Evolutionary conservation across 371 early-diverging fungal genomes (phyloP).

Genomic region (Dinochytrium kinnereticum): DNA sequence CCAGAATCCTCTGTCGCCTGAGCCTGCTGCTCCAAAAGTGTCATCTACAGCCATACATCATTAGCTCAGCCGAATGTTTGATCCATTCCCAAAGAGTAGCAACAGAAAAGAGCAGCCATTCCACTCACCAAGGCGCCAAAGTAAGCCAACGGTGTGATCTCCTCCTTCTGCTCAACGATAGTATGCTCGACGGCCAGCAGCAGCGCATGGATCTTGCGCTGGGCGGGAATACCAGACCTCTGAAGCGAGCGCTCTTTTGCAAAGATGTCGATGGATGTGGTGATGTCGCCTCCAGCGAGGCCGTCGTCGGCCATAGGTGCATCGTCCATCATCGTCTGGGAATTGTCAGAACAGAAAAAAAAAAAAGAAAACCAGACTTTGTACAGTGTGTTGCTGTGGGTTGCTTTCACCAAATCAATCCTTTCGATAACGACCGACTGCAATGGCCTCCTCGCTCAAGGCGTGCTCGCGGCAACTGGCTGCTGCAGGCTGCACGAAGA

Average conservation of each 20-base stretch:
- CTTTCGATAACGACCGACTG: too few species aligned
- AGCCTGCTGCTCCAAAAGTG: conserved; percentile 75
- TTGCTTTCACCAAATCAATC: too few species aligned
- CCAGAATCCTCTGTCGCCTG: conserved; percentile 22
- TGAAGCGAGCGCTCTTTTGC: conserved; percentile 1
- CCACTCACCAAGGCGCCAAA: conserved; percentile 81
- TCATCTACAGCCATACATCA: conserved; percentile 39
- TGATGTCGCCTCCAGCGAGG: too few species aligned
- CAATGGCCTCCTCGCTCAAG: too few species aligned
- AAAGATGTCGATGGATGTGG: background rate
- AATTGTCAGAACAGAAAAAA: conserved; percentile 9
- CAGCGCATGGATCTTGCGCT: conserved; percentile 44
- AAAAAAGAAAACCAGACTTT: too few species aligned
- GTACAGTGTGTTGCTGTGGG: too few species aligned
- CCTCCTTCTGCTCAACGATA: conserved; percentile 73
- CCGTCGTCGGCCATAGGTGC: background rate
- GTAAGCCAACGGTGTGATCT: conserved; percentile 78
- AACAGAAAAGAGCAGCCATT: background rate
- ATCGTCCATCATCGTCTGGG: background rate
- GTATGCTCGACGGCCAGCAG: conserved; percentile 90
- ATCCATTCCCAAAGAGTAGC: background rate
- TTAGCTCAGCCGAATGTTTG: background rate
- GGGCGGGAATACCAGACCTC: conserved; percentile 21
- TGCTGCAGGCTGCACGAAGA: too few species aligned
- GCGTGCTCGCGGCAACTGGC: too few species aligned